Conservation (phyloP, 768 basidiomycete species). For the Auriscalpium microsporum region DNA sequence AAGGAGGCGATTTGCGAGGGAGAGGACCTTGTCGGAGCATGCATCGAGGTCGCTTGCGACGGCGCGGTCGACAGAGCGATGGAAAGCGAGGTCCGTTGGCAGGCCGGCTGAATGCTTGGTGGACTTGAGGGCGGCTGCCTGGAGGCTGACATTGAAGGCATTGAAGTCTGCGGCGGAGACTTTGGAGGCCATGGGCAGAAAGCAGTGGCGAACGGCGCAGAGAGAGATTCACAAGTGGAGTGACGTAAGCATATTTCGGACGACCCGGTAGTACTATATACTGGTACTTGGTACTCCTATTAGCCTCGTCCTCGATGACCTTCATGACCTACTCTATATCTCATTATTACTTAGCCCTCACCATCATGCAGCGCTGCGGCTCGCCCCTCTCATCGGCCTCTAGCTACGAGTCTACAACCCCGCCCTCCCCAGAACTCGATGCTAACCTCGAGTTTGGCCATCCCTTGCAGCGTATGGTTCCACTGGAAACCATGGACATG, state of each 20-base stretch:
- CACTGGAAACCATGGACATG: conserved; percentile 1
- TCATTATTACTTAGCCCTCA: background rate
- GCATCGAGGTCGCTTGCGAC: conserved; percentile 66
- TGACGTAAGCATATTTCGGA: too few species aligned
- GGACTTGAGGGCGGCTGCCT: conserved; percentile 51
- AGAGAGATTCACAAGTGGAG: too few species aligned
- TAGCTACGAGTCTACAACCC: background rate
- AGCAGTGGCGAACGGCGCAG: too few species aligned
- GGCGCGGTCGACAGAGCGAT: conserved; percentile 72
- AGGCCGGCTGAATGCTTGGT: conserved; percentile 55
- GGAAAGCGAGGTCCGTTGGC: conserved; percentile 76
- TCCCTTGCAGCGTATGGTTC: conserved; percentile 13
- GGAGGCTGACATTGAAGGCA: conserved; percentile 48
- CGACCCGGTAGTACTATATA: too few species aligned
- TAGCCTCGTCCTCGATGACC: background rate
- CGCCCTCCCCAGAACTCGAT: background rate
- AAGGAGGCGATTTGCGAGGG: conserved; percentile 58
- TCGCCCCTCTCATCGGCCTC: background rate
- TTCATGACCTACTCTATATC: background rate
- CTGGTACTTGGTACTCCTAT: too few species aligned
- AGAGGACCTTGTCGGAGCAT: conserved; percentile 57
- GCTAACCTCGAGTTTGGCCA: conserved; percentile 3
- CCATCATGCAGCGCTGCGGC: background rate
- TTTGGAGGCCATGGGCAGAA: too few species aligned
- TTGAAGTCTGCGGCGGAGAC: conserved; percentile 28